Evolutionary conservation across 129 eudicot genomes (phyloP).

Genomic region (Saposhnikovia divaricata): DNA sequence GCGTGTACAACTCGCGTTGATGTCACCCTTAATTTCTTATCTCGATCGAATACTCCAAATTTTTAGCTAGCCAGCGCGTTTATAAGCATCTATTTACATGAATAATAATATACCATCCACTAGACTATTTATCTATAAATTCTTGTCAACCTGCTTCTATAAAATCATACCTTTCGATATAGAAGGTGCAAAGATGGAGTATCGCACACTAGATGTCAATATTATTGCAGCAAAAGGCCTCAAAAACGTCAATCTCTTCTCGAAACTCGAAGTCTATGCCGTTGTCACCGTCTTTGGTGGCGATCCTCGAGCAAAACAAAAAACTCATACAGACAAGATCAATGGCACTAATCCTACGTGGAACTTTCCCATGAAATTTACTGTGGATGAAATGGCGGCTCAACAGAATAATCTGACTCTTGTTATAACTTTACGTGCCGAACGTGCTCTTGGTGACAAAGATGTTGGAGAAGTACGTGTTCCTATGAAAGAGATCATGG

Average conservation of each 20-base stretch:
- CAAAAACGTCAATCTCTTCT: slow-evolving; percentile 18
- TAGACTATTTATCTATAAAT: no score
- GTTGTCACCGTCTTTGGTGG: slow-evolving; percentile 21
- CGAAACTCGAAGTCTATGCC: slow-evolving; percentile 26
- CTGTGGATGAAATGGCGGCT: slow-evolving; percentile 13
- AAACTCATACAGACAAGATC: slow-evolving; percentile 19
- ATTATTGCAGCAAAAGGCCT: slow-evolving; percentile 21
- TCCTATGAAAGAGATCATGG: slow-evolving; percentile 19
- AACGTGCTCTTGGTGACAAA: slow-evolving; percentile 21
- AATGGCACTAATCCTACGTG: slow-evolving; percentile 21
- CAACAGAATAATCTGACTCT: slow-evolving; percentile 12
- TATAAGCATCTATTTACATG: not conserved
- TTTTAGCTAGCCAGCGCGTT: not conserved
- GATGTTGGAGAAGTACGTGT: slow-evolving; percentile 29
- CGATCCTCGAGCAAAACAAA: slow-evolving; percentile 19
- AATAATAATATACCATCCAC: no score
- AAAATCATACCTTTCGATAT: not conserved
- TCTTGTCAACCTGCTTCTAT: not conserved
- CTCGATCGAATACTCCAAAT: not conserved
- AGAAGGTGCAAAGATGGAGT: slow-evolving; percentile 1
- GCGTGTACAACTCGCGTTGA: not conserved
- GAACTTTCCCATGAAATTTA: slow-evolving; percentile 26
- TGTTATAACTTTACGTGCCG: slow-evolving; percentile 11
- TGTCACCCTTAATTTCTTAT: not conserved
- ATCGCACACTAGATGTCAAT: slow-evolving; percentile 17